Evolutionary conservation across 257 asterid genomes (phyloP).

Genomic region (Solanum phureja): DNA sequence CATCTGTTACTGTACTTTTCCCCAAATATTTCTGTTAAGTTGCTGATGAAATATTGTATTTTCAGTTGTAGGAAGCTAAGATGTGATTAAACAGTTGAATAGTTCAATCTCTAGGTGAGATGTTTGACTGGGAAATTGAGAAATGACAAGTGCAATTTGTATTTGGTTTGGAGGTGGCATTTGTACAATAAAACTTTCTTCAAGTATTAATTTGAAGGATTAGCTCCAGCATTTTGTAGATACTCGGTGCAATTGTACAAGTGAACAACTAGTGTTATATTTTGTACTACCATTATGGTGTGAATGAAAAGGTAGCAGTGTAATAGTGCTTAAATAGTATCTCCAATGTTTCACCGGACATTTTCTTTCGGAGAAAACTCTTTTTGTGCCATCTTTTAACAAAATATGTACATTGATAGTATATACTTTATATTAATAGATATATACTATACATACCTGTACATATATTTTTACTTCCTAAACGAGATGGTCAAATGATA

Average conservation of each 20-base stretch:
- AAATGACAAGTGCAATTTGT: neutral
- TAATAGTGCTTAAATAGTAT: neutral
- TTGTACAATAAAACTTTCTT: neutral
- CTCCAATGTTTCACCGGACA: neutral
- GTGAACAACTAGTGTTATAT: neutral
- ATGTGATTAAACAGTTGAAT: neutral
- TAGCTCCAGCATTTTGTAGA: neutral
- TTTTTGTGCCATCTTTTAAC: neutral
- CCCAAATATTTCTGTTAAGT: neutral
- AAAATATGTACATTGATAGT: too few relatives aligned
- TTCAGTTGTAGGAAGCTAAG: neutral
- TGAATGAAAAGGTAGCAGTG: neutral
- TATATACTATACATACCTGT: too few relatives aligned
- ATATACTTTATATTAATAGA: too few relatives aligned
- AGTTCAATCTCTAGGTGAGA: neutral
- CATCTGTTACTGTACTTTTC: neutral
- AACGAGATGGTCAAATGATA: neutral
- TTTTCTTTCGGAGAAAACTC: neutral
- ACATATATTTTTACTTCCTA: neutral
- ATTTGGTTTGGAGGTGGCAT: neutral
- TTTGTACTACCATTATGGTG: neutral
- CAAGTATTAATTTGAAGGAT: neutral
- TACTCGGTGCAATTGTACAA: neutral
- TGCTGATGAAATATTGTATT: neutral
- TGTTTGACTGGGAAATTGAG: neutral